Conservation (phyloP, 176 grass and related monocot species). For the Triticum aestivum region DNA sequence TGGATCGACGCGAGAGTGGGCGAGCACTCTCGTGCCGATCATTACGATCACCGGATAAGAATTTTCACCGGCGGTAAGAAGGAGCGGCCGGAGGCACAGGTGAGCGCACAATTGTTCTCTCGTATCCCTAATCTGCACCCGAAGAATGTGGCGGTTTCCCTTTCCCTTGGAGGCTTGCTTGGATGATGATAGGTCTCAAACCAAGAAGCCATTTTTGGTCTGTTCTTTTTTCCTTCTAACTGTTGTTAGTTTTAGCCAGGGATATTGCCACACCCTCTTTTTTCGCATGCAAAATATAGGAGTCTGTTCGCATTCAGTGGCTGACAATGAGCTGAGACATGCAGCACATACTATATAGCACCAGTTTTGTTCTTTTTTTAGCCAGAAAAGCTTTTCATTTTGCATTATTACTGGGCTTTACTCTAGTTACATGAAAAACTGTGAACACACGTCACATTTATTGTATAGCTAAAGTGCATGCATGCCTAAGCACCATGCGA, state of each 20-base stretch:
- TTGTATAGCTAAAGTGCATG: not conserved
- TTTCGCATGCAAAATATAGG: constrained; percentile 41
- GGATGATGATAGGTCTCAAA: constrained; percentile 7
- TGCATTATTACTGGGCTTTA: not conserved
- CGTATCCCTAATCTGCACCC: not conserved
- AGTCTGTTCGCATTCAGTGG: constrained; percentile 16
- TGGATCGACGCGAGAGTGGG: constrained; percentile 53
- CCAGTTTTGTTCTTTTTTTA: not conserved
- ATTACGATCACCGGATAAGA: not conserved
- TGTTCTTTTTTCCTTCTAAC: constrained; percentile 22
- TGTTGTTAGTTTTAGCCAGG: constrained; percentile 27
- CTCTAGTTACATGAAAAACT: not conserved
- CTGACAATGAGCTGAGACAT: not conserved
- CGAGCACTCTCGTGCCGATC: constrained; percentile 57
- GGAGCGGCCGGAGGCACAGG: not conserved
- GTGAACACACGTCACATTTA: not conserved
- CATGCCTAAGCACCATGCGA: not conserved
- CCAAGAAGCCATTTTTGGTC: constrained; percentile 40
- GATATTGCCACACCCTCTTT: constrained; percentile 4
- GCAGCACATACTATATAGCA: not conserved
- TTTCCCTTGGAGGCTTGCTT: constrained; percentile 15
- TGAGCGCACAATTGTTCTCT: not conserved
- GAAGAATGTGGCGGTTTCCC: not conserved
- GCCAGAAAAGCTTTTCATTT: not conserved
- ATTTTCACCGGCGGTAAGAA: constrained; percentile 1